A percentile compares a stretch with the other conserved stretches of the same genome.
These are phyloP conservation scores for Exophiala sideris DNA, from an alignment of 2,329 filamentous ascomycete species.

Conservation along the genomic window DNA sequence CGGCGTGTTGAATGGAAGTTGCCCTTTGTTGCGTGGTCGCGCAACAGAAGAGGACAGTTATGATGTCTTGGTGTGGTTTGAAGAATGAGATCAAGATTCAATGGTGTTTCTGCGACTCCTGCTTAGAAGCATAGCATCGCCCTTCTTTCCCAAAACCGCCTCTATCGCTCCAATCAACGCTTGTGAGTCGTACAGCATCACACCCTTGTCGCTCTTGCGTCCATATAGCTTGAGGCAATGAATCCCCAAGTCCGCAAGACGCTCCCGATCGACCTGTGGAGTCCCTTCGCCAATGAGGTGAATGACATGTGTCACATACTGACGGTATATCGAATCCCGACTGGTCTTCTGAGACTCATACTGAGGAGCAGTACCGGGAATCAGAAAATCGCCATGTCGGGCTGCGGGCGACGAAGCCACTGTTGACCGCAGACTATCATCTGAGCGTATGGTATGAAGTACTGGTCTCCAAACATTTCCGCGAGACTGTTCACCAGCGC, in stretches of 20 bases:
- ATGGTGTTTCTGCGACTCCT: constrained; percentile 59
- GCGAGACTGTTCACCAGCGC: constrained; percentile 68
- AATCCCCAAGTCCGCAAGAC: constrained; percentile 44
- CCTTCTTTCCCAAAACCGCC: constrained; percentile 66
- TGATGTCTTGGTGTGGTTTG: constrained; percentile 27
- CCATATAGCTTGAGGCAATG: constrained; percentile 76
- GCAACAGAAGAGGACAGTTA: constrained; percentile 53
- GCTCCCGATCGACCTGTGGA: constrained; percentile 24
- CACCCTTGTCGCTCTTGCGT: constrained; percentile 51
- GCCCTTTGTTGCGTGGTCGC: constrained; percentile 72
- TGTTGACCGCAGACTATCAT: constrained; percentile 14
- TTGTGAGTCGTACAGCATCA: constrained; percentile 69
- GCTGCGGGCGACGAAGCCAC: constrained; percentile 9
- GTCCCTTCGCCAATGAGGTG: constrained; percentile 26
- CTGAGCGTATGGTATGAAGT: constrained; percentile 14
- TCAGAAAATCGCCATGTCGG: constrained; percentile 10
- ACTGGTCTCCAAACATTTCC: constrained; percentile 37
- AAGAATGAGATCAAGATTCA: constrained; percentile 26
- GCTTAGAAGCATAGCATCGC: constrained; percentile 48
- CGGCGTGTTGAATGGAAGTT: constrained; percentile 74
- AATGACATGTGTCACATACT: constrained; percentile 29
- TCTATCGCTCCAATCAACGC: constrained; percentile 73
- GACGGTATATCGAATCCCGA: constrained; percentile 22
- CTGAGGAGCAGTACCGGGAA: constrained; percentile 6
- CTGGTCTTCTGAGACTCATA: background rate